Conservation (phyloP, 1,139 yeast genomes). For the Saccharomyces uvarum region DNA sequence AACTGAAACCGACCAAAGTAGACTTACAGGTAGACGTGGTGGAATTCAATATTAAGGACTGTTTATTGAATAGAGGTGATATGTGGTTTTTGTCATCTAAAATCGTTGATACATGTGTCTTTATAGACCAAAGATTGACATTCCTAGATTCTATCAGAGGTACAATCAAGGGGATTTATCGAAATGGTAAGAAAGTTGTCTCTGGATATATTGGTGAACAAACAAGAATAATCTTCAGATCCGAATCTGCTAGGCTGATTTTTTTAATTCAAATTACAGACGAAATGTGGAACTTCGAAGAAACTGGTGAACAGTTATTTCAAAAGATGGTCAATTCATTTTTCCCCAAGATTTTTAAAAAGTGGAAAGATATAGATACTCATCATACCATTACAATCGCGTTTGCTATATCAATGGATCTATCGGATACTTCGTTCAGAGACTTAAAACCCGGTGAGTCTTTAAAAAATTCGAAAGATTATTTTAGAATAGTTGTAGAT, state of each 20-base stretch:
- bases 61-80: constrained; percentile 78
- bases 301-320: constrained; percentile 88
- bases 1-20: constrained; percentile 40
- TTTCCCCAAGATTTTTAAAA: constrained; percentile 79
- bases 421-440: constrained; percentile 49
- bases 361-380: constrained; percentile 80
- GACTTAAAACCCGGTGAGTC: constrained; percentile 64
- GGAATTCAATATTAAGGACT: constrained; percentile 75
- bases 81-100: constrained; percentile 80
- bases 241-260: constrained; percentile 80
- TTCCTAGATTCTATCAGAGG: constrained; percentile 61
- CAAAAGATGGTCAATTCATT: constrained; percentile 86
- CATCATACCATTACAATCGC: constrained; percentile 91
- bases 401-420: constrained; percentile 67
- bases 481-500: constrained; percentile 89
- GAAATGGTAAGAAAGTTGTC: constrained; percentile 58
- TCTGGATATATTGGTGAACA: constrained; percentile 61
- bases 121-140: constrained; percentile 55
- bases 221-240: constrained; percentile 77
- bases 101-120: constrained; percentile 57
- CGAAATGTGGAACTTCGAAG: constrained; percentile 99
- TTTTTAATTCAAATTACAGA: constrained; percentile 81
- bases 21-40: constrained; percentile 69
- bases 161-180: constrained; percentile 57
- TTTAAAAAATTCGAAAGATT: constrained; percentile 63